A percentile compares a stretch with the other conserved stretches of the same genome.
Evolutionary conservation across 352 stramenopile species (phyloP).

Genomic region (Phytopythium boreale): DNA sequence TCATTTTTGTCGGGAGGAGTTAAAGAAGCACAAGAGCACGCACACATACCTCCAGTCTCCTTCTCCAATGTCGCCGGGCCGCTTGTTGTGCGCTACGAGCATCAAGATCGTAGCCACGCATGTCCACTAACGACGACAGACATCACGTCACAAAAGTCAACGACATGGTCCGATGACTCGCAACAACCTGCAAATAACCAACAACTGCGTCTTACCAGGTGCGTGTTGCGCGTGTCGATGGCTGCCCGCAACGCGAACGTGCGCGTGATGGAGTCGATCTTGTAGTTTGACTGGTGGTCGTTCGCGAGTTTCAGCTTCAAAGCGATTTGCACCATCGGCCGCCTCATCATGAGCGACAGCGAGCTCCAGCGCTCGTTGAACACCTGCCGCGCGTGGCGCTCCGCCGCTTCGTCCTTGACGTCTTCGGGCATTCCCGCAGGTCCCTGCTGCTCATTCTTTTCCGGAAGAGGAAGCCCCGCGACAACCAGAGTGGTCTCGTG

Average conservation of each 20-base stretch:
- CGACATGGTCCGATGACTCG: too few species aligned
- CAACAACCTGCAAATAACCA: neutral
- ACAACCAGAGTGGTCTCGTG: conserved; percentile 67
- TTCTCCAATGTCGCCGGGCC: conserved; percentile 28
- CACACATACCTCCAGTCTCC: conserved; percentile 41
- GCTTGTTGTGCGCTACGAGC: conserved; percentile 56
- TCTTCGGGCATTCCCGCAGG: conserved; percentile 10
- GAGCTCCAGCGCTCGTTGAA: conserved; percentile 64
- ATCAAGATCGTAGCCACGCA: conserved; percentile 67
- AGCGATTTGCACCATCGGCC: conserved; percentile 46
- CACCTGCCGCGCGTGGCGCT: conserved; percentile 44
- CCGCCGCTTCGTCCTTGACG: conserved; percentile 35
- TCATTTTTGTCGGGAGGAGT: too few species aligned
- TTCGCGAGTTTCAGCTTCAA: conserved; percentile 44
- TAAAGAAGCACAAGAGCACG: neutral
- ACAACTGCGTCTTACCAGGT: conserved; percentile 36
- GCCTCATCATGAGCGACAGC: conserved; percentile 58
- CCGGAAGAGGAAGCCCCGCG: conserved; percentile 25
- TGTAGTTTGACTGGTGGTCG: conserved; percentile 53
- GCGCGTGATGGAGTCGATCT: conserved; percentile 50
- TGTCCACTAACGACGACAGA: conserved; percentile 40
- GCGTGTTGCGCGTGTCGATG: conserved; percentile 59
- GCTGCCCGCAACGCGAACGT: conserved; percentile 60
- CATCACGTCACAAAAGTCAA: conserved; percentile 6
- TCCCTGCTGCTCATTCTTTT: conserved; percentile 15